Conservation (phyloP, 2,329 filamentous ascomycete genomes). For the Hypoxylon sp. region DNA sequence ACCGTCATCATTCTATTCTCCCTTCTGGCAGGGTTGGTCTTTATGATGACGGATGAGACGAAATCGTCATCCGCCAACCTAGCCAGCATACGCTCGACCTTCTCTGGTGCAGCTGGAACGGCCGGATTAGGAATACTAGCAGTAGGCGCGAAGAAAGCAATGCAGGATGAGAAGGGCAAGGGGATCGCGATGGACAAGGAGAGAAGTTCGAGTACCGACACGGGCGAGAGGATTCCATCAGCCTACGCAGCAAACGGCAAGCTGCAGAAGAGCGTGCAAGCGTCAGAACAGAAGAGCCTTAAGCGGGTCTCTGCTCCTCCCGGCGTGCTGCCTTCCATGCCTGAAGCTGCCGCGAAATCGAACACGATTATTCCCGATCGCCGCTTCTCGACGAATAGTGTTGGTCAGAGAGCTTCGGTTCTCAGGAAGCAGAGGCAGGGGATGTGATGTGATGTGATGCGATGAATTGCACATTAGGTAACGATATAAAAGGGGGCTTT, state of each 20-base stretch:
- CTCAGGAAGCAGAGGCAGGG: conserved; percentile 36
- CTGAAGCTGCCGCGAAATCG: neutral
- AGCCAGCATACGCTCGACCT: conserved; percentile 44
- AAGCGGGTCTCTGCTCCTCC: conserved; percentile 21
- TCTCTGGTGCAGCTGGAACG: conserved; percentile 8
- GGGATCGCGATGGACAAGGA: conserved; percentile 27
- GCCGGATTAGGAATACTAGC: conserved; percentile 17
- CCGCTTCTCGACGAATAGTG: conserved; percentile 24
- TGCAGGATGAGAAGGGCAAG: conserved; percentile 41
- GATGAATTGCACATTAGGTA: conserved; percentile 20
- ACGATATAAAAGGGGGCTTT: conserved; percentile 21
- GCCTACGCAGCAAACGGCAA: conserved; percentile 25
- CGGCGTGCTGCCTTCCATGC: conserved; percentile 5
- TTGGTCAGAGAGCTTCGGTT: conserved; percentile 31
- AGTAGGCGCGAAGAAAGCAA: conserved; percentile 10
- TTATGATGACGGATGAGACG: conserved; percentile 66
- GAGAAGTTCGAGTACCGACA: conserved; percentile 42
- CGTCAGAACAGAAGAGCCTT: conserved; percentile 3
- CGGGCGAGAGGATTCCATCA: conserved; percentile 39
- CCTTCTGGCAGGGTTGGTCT: conserved; percentile 67
- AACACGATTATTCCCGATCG: conserved; percentile 2
- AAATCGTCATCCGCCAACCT: conserved; percentile 49
- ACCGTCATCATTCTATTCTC: conserved; percentile 71
- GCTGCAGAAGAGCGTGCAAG: conserved; percentile 30
- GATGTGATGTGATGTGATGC: neutral